Evolutionary conservation across 345 rosid species (phyloP), one percentile per base, ranked within the genome.

Genomic region (Bruguiera parviflora): DNA sequence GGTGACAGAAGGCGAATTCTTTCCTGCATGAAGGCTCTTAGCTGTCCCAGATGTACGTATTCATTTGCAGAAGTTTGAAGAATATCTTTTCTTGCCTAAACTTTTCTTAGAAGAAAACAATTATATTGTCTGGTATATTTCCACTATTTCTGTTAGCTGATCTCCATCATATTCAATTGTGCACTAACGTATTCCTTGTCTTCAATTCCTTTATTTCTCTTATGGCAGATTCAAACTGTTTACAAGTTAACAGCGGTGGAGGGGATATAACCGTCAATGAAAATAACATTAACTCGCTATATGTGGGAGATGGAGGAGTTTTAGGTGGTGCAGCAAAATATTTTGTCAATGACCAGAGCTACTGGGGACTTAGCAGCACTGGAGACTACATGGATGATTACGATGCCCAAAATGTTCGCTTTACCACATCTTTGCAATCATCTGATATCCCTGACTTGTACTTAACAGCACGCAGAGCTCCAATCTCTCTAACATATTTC

Each of bases 331-430:
- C 81, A 61, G 89, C 91, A 46, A 80, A 71, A 56, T 81, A 78
- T 80, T 78, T 24, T 82, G 6, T 76, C 39, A 64, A 76, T 27
- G 80, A 66, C 31, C 32, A 67, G 22, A 28, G 53, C 68, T 39
- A 75, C 58, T 90, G 91, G 96, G 96, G 92, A 53, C 84, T 86
- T 63, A 86, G 89, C 68, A 90, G 85, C 80, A 84, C 83, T 37
- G 91, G 96, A 39, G 88, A 90, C 78, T 90, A 70, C 77, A 72
- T 80, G 87, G 96, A 90, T 78, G 89, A 88, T 58, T 5, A 80
- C 49, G 84, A 85, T 68, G 74, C 29, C 74, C 85, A 73, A 37
- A 82, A 80, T 69, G 64, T 56, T 49, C 70, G 73, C 13, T 81
- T 72, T 64, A 74, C 74, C 49, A 68, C 74, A 32, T 47, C 65